These are phyloP conservation scores for Phyllosticta capitalensis DNA, from an alignment of 2,329 filamentous ascomycete genomes.

Conservation along the genomic window DNA sequence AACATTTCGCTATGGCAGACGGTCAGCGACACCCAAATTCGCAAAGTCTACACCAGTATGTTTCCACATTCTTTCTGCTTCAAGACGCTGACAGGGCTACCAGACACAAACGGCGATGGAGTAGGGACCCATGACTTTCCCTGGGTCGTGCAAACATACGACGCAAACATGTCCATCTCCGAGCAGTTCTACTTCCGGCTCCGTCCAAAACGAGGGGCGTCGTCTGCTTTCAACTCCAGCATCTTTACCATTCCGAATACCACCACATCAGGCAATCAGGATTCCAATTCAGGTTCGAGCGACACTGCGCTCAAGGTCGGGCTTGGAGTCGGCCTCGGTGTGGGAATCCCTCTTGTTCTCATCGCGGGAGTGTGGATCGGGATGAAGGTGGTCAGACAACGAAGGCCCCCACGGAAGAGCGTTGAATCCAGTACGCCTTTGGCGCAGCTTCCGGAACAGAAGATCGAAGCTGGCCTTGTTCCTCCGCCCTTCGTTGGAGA, in stretches of 20 bases:
- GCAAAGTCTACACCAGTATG: background rate
- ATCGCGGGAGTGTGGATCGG: constrained; percentile 3
- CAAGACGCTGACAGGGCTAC: background rate
- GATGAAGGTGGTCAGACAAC: background rate
- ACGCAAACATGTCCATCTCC: background rate
- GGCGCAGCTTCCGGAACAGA: background rate
- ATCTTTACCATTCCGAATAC: no score
- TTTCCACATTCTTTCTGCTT: background rate
- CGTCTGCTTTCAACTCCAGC: no score
- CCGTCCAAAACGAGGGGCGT: no score
- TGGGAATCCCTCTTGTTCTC: background rate
- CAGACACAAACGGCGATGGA: background rate
- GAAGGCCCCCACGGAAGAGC: background rate
- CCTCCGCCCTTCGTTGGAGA: background rate
- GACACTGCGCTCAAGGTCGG: background rate
- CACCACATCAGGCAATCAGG: no score
- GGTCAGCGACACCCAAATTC: background rate
- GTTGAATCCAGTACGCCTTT: background rate
- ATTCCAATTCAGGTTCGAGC: no score
- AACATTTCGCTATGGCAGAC: background rate
- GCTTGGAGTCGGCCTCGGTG: background rate
- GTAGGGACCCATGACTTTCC: background rate
- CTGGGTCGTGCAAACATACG: background rate
- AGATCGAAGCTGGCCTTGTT: background rate
- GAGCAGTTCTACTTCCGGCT: background rate